Evolutionary conservation across 1,139 yeast species (phyloP).

Genomic region (Yamadazyma sp.): DNA sequence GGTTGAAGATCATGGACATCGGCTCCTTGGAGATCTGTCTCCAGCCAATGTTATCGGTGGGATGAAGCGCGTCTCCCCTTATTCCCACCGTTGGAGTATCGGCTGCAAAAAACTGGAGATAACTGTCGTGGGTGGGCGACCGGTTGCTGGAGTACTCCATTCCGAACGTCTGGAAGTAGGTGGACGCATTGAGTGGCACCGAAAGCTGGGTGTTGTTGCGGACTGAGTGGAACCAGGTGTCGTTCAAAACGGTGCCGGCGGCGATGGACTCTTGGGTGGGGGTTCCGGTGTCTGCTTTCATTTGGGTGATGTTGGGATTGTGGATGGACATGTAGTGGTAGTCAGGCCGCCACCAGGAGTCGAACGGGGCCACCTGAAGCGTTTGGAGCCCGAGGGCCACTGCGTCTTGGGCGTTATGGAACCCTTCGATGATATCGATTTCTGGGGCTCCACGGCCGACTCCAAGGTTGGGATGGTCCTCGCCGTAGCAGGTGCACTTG

Average conservation of each 20-base stretch:
- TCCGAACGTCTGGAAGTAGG: conserved; percentile 24
- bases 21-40: conserved; percentile 30
- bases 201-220: conserved; percentile 11
- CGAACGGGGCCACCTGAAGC: conserved; percentile 34
- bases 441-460: conserved; percentile 35
- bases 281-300: conserved; percentile 31
- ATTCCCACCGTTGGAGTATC: conserved; percentile 21
- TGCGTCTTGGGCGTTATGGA: conserved; percentile 18
- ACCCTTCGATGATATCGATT: conserved; percentile 33
- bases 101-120: conserved; percentile 25
- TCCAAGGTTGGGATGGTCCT: conserved; percentile 32
- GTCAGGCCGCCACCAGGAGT: conserved; percentile 36
- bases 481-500: conserved; percentile 26
- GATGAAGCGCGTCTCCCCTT: conserved; percentile 27
- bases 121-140: conserved; percentile 19
- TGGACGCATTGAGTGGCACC: conserved; percentile 11
- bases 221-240: conserved; percentile 23
- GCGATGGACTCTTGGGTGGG: conserved; percentile 34
- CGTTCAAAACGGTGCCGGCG: conserved; percentile 23
- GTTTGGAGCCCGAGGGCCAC: conserved; percentile 28
- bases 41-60: conserved; percentile 27
- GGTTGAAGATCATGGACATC: conserved; percentile 28
- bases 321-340: conserved; percentile 24
- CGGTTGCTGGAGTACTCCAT: conserved; percentile 25
- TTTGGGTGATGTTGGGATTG: conserved; percentile 21